Evolutionary conservation across 2,329 filamentous ascomycete genomes (phyloP), one percentile per base, ranked within the genome.

Genomic region (Colletotrichum sp.): DNA sequence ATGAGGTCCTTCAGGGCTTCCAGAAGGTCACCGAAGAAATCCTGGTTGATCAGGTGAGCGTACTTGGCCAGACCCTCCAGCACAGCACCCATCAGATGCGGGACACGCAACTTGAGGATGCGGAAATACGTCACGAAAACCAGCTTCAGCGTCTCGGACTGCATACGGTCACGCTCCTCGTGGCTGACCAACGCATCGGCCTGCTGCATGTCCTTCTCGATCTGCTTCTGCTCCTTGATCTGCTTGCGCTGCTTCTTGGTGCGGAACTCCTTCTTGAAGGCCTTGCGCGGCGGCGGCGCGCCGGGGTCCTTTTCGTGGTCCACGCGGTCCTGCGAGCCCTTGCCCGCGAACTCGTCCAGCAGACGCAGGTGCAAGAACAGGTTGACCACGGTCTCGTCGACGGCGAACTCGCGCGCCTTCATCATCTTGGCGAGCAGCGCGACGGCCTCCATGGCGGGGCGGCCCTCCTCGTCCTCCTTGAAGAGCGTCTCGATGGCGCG

Each of bases 121-220:
- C 96, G 94, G 85, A 99, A 99, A 87, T 99, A 99, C 3, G 93
- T 94, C 18, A 95, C 95, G 83, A 99, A 99, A 13, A 99, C 97
- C 75, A 98, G 90, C 86, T 99, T 99, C 68, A 99, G 87, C 3
- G 96, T 98, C 85, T 99, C 98, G 7, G 95, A 94, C 85, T 99
- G 97, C 90, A 98, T 97, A 80, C 94, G 92, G 82, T 99, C 97
- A 68, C 95, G 92, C 84, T 98, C 96, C 84, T 99, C 96, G 81
- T 98, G 95, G 79, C 93, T 95, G 77, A 99, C 96, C 6, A 95
- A 90, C 3, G 97, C 97, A 83, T 99, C 96, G 2, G 97, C 96
- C 81, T 96, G 93, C 62, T 93, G 93, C 93, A 99, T 96, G 81
- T 99, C 96, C 84, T 98, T 98, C 79, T 98, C 95, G 3, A 98